A percentile compares a stretch with the other conserved stretches of the same genome.
Evolutionary conservation across 2,329 filamentous ascomycete species (phyloP).

Genomic region (Colletotrichum falcatum): DNA sequence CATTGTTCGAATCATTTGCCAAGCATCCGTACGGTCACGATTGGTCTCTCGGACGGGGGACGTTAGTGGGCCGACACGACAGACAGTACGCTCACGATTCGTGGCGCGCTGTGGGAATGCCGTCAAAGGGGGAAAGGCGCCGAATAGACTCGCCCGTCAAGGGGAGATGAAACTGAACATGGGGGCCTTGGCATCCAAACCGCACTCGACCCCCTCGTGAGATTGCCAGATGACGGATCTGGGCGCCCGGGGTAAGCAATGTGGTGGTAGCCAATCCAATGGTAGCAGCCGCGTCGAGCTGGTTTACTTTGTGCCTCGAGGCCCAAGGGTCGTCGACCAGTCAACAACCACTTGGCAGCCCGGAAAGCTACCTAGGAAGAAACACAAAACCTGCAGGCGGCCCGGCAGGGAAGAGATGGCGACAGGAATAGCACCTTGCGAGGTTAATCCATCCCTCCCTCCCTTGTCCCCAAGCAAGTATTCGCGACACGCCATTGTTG

Average conservation of each 20-base stretch:
- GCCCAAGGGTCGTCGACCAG: background rate
- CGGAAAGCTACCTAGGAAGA: background rate
- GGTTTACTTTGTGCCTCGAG: too few species aligned
- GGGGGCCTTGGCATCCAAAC: constrained; percentile 21
- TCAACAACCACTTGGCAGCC: background rate
- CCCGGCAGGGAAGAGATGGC: background rate
- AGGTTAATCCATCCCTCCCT: constrained; percentile 8
- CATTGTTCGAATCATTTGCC: background rate
- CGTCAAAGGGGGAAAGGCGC: background rate
- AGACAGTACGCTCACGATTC: background rate
- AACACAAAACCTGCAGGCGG: background rate
- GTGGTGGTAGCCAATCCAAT: background rate
- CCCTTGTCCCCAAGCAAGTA: background rate
- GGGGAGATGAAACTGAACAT: constrained; percentile 25
- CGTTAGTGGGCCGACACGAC: background rate
- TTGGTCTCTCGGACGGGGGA: background rate
- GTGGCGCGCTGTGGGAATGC: background rate
- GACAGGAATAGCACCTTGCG: constrained; percentile 24
- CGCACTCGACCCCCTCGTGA: background rate
- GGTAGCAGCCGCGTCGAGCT: background rate
- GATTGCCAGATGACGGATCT: background rate
- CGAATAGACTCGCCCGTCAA: constrained; percentile 19
- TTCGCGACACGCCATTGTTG: constrained; percentile 28
- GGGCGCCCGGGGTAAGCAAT: background rate
- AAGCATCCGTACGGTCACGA: background rate